Evolutionary conservation across 495 filamentous ascomycete species (phyloP).

Genomic region (Neurospora sp.): DNA sequence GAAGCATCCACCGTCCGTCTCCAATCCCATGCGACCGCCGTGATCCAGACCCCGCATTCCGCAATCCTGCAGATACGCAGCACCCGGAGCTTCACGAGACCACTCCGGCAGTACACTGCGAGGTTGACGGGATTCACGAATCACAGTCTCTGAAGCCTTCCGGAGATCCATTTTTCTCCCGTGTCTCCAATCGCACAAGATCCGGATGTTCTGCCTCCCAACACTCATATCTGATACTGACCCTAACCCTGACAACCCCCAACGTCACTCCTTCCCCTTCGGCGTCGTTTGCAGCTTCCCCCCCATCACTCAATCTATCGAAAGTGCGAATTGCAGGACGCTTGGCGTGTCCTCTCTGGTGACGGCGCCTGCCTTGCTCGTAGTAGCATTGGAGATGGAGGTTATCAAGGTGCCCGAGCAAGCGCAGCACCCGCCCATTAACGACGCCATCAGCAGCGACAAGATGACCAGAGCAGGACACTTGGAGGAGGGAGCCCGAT

Average conservation of each 20-base stretch:
- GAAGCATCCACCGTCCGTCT: not conserved
- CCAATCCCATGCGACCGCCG: not conserved
- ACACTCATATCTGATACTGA: not conserved
- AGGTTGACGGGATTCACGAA: not conserved
- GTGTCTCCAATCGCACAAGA: not conserved
- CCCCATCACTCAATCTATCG: not conserved
- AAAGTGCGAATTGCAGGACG: not conserved
- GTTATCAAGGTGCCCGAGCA: not conserved
- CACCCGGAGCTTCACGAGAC: not conserved
- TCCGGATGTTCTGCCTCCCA: too few relatives aligned
- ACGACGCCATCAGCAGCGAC: not conserved
- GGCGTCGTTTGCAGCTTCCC: not conserved
- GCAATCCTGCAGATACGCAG: not conserved
- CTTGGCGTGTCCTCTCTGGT: not conserved
- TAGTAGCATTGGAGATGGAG: not conserved
- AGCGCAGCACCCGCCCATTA: not conserved
- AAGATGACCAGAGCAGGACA: not conserved
- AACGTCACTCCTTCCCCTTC: not conserved
- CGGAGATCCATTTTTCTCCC: not conserved
- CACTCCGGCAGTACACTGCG: not conserved
- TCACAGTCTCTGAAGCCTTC: not conserved
- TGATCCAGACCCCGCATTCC: not conserved
- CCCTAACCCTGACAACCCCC: not conserved
- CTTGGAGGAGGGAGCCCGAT: not conserved
- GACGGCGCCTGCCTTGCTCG: not conserved